A percentile compares a stretch with the other conserved stretches of the same genome.
Evolutionary conservation across 305 asterid genomes (phyloP).

Genomic region (Lippia alba): DNA sequence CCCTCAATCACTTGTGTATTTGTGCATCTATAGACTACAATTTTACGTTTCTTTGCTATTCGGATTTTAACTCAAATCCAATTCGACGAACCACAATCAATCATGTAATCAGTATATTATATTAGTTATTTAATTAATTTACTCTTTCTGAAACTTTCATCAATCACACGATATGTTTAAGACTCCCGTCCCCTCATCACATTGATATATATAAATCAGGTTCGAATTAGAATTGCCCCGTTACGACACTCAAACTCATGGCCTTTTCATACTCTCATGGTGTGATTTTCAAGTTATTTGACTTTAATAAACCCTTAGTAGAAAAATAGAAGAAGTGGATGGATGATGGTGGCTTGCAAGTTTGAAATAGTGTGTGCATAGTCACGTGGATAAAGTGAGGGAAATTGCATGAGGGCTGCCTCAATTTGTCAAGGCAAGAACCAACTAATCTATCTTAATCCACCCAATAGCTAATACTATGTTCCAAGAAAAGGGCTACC

Average conservation of each 20-base stretch:
- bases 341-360: conserved; percentile 32
- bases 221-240: too few relatives aligned
- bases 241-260: conserved; percentile 6
- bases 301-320: conserved; percentile 29
- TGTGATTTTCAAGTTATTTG: conserved; percentile 36
- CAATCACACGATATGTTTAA: too few relatives aligned
- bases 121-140: too few relatives aligned
- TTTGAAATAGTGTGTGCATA: conserved; percentile 23
- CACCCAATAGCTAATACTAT: conserved; percentile 47
- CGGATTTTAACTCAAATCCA: too few relatives aligned
- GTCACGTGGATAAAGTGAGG: conserved; percentile 60
- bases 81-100: too few relatives aligned
- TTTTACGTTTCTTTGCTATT: neutral
- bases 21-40: conserved; percentile 5
- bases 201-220: too few relatives aligned
- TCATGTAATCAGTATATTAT: too few relatives aligned
- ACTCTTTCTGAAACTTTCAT: too few relatives aligned
- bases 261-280: conserved; percentile 10
- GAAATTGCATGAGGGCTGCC: conserved; percentile 62
- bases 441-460: conserved; percentile 56
- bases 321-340: conserved; percentile 34
- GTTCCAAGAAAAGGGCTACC: conserved; percentile 63
- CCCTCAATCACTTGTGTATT: neutral
- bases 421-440: conserved; percentile 44
- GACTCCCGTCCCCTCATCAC: too few relatives aligned